Percentiles rank a stretch among this genome's conserved stretches.
Evolutionary conservation across 441 rosid genomes (phyloP).

Genomic region (Brassica balearica): DNA sequence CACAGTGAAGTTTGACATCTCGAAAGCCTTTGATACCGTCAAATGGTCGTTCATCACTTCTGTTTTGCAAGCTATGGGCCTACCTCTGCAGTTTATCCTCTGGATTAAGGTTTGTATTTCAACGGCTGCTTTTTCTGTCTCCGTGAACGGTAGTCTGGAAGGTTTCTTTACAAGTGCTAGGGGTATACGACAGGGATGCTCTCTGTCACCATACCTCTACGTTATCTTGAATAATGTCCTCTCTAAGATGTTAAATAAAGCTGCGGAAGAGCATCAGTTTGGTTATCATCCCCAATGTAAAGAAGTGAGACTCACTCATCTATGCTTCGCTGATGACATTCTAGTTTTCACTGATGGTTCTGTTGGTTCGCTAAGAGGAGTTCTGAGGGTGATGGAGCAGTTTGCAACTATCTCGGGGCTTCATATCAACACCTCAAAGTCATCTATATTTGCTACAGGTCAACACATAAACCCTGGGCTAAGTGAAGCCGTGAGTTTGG

Average conservation of each 20-base stretch:
- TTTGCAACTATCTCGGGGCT: neutral
- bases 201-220: neutral
- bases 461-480: neutral
- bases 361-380: neutral
- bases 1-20: neutral
- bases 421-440: neutral
- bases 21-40: neutral
- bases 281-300: neutral
- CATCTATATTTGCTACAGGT: neutral
- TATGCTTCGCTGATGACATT: neutral
- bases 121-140: neutral
- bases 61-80: neutral
- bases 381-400: neutral
- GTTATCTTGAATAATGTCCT: neutral
- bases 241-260: neutral
- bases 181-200: neutral
- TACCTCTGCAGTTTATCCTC: neutral
- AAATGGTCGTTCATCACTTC: neutral
- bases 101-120: neutral
- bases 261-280: neutral
- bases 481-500: neutral
- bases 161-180: neutral
- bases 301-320: neutral
- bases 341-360: neutral
- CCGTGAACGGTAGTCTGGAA: neutral